Conservation (phyloP, 2,329 filamentous ascomycete genomes). For the Xylariomycetidae sp. region DNA sequence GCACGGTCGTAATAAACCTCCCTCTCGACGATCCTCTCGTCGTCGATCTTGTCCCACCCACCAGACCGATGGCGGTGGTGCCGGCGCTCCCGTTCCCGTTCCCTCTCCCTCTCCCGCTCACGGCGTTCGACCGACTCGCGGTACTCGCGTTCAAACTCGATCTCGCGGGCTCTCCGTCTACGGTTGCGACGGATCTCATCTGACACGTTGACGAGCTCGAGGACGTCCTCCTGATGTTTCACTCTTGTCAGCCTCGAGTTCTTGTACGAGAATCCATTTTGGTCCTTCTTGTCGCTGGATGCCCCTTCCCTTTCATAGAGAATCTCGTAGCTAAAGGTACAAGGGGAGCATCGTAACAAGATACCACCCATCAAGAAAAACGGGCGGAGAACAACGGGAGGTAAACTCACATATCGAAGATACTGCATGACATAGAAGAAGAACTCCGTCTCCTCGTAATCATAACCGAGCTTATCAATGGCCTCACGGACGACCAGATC, state of each 20-base stretch:
- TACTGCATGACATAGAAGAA: constrained; percentile 95
- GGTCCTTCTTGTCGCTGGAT: neutral
- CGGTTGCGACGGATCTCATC: constrained; percentile 71
- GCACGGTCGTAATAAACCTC: constrained; percentile 60
- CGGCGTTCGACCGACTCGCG: constrained; percentile 46
- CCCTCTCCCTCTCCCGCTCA: too few species aligned
- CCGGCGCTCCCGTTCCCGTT: too few species aligned
- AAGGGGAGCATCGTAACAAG: too few species aligned
- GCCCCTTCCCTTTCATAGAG: too few species aligned
- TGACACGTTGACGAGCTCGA: constrained; percentile 75
- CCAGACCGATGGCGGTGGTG: constrained; percentile 30
- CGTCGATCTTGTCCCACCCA: constrained; percentile 43
- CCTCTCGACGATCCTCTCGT: constrained; percentile 62
- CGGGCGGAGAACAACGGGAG: constrained; percentile 1
- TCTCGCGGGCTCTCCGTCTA: constrained; percentile 47
- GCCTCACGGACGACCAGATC: constrained; percentile 84
- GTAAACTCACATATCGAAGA: constrained; percentile 70
- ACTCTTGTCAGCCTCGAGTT: constrained; percentile 26
- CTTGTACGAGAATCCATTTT: neutral
- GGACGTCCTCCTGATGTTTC: constrained; percentile 69
- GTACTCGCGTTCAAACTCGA: constrained; percentile 56
- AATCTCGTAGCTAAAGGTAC: too few species aligned
- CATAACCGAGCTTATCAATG: constrained; percentile 77
- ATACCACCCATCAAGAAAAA: too few species aligned
- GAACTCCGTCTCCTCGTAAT: constrained; percentile 82